phyloP scores from a whole-genome alignment of 768 basidiomycete species.

The Terana coerulea region DNA sequence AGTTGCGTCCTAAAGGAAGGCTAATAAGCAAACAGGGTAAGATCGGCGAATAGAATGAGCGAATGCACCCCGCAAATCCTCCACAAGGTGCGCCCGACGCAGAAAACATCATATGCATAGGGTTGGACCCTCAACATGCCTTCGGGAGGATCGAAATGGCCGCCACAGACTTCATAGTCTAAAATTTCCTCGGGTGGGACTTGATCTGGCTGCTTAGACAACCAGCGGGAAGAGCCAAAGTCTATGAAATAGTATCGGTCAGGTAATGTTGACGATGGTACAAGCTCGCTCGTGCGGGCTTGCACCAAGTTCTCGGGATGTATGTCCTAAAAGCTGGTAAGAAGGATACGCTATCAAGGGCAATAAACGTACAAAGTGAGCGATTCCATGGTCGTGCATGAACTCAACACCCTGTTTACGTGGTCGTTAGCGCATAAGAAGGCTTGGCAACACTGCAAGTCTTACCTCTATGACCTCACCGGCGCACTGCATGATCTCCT shows the following conservation, averaged over 20 bases:
- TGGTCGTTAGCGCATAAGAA: background rate
- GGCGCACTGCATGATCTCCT: background rate
- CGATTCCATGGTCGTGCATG: constrained; percentile 2
- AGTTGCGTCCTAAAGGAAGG: background rate
- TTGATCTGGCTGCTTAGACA: background rate
- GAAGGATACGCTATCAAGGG: background rate
- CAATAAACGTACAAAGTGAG: background rate
- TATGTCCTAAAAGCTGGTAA: background rate
- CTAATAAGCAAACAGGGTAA: background rate
- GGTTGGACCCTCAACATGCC: constrained; percentile 1
- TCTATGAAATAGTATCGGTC: background rate
- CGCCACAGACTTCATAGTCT: background rate
- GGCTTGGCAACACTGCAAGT: background rate
- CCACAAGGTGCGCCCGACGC: background rate
- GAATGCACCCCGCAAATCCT: background rate
- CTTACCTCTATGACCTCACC: background rate
- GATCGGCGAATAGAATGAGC: background rate
- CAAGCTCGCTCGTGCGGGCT: background rate
- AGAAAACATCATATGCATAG: constrained; percentile 7
- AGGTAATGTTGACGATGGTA: background rate
- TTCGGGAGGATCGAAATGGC: constrained; percentile 4
- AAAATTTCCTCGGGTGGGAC: background rate
- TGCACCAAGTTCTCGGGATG: background rate
- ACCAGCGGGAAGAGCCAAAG: background rate
- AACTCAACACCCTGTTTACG: background rate